Conservation (phyloP, 129 eudicot species). For the Helianthus annuus region HanXRQr2.0-SUNRISE NC_035435.2:130079756-130080255, state of each 20-base stretch:
- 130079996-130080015: conserved; percentile 60
- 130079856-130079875: no score
- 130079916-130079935: no score
- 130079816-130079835: no score
- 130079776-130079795: no score
- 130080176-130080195: conserved; percentile 57
- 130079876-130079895: no score
- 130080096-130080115: conserved; percentile 75
- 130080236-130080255: background rate
- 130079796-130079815: no score
- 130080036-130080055: conserved; percentile 15
- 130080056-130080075: background rate
- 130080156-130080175: conserved; percentile 62
- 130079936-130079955: conserved; percentile 44
- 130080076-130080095: background rate
- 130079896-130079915: no score
- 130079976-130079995: conserved; percentile 67
- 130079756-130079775: no score
- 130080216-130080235: background rate
- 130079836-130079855: no score
- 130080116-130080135: conserved; percentile 85
- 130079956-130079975: conserved; percentile 57
- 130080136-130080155: conserved; percentile 72
- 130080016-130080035: conserved; percentile 64
- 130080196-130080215: background rate